Percentiles rank a stretch among this genome's conserved stretches.
Evolutionary conservation across 495 filamentous ascomycete species (phyloP).

Genomic region (Penicillium lividum): DNA sequence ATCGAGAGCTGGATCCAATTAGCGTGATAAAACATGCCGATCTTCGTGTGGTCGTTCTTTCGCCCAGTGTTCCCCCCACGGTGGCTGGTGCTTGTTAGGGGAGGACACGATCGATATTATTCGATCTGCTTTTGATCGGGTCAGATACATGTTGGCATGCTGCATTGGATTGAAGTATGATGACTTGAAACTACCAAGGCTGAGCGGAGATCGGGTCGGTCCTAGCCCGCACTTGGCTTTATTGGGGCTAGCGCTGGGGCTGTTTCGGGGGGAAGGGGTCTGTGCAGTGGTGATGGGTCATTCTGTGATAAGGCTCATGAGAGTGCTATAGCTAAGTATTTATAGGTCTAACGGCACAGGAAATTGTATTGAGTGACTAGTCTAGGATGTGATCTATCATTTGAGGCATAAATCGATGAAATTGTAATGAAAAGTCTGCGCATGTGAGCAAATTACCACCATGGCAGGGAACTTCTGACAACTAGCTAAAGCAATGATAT

Average conservation of each 20-base stretch:
- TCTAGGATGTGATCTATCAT: no score
- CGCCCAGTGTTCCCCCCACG: no score
- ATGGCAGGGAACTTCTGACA: no score
- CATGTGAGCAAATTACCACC: no score
- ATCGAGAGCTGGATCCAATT: not conserved
- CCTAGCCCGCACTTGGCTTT: not conserved
- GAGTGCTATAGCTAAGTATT: no score
- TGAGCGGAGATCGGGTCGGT: not conserved
- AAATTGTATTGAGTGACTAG: no score
- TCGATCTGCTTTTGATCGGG: not conserved
- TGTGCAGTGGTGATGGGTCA: not conserved
- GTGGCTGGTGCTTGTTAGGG: not conserved
- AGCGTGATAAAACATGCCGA: not conserved
- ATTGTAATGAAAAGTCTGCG: no score
- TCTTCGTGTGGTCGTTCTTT: not conserved
- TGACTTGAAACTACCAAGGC: not conserved
- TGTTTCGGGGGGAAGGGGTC: not conserved
- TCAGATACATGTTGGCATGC: not conserved
- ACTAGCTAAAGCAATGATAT: no score
- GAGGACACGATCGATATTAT: not conserved
- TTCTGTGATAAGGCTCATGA: not conserved
- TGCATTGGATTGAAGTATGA: not conserved
- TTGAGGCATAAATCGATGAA: no score
- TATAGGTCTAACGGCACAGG: no score
- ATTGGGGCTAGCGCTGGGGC: not conserved